A percentile compares a stretch with the other conserved stretches of the same genome.
phyloP scores from a whole-genome alignment of 805 yeast species.

The Dipodascus albidus region DNA sequence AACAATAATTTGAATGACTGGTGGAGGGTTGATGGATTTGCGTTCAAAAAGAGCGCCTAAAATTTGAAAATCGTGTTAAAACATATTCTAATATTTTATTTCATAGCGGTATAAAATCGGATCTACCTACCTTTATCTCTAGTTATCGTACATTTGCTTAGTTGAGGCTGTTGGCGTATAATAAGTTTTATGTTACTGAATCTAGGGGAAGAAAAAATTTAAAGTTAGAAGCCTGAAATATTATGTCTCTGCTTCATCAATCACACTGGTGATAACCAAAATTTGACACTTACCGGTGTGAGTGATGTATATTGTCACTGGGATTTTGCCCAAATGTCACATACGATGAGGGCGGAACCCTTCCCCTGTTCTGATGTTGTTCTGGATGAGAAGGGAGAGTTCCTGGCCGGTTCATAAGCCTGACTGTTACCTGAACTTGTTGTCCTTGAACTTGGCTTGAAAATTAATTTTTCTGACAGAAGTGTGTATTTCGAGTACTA shows the following conservation, averaged over 20 bases:
- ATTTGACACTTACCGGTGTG: not conserved
- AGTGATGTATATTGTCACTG: not conserved
- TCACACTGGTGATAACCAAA: not conserved
- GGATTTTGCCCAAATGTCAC: not conserved
- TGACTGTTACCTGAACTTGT: not conserved
- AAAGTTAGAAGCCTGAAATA: not conserved
- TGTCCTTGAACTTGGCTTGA: not conserved
- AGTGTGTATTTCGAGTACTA: not conserved
- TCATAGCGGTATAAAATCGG: not conserved
- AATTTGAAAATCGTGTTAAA: not conserved
- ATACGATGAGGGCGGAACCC: constrained; percentile 2
- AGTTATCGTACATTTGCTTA: not conserved
- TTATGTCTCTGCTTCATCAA: not conserved
- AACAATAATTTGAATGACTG: constrained; percentile 2
- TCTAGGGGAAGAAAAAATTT: not conserved
- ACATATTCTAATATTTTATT: not conserved
- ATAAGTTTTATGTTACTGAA: not conserved
- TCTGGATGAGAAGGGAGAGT: constrained; percentile 2
- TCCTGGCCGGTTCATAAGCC: constrained; percentile 2
- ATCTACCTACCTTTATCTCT: constrained; percentile 3
- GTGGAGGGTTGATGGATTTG: constrained; percentile 1
- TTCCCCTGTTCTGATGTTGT: constrained; percentile 1
- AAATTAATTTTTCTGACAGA: not conserved
- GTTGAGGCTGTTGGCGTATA: constrained; percentile 3
- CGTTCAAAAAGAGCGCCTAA: constrained; percentile 1